phyloP scores from a whole-genome alignment of 2,329 filamentous ascomycete genomes.

The Chaetothyriales sp. region DNA sequence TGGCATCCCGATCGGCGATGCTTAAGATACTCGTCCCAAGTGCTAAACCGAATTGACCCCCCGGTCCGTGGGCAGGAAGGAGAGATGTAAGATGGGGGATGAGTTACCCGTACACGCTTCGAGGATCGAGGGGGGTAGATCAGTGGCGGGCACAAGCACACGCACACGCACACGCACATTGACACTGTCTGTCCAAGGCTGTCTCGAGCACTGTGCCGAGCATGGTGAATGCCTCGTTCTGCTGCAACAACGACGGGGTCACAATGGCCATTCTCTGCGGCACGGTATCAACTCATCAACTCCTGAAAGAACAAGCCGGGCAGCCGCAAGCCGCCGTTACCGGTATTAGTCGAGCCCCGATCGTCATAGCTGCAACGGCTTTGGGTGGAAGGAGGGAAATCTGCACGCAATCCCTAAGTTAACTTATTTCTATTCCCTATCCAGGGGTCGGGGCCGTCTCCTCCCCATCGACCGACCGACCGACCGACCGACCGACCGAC shows the following conservation, averaged over 20 bases:
- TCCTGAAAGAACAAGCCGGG: background rate
- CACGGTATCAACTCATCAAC: background rate
- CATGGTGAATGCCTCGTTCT: too few relatives aligned
- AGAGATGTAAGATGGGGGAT: background rate
- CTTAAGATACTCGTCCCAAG: background rate
- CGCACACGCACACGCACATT: too few relatives aligned
- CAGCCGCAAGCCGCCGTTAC: background rate
- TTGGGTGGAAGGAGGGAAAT: background rate
- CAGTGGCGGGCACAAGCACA: too few relatives aligned
- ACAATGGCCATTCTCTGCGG: too few relatives aligned
- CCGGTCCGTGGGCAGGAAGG: background rate
- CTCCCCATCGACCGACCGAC: background rate
- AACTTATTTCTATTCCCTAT: background rate
- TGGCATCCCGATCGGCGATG: background rate
- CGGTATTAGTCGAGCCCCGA: background rate
- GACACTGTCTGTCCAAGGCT: too few relatives aligned
- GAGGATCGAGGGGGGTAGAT: too few relatives aligned
- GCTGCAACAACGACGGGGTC: too few relatives aligned
- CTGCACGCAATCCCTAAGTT: background rate
- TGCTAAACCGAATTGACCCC: background rate
- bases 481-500: too few relatives aligned
- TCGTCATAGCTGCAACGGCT: background rate
- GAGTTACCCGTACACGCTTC: too few relatives aligned
- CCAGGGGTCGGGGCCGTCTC: background rate
- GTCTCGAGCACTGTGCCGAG: too few relatives aligned